phyloP scores from a whole-genome alignment of 2,329 filamentous ascomycete species.

The Xylaria arbuscula region DNA sequence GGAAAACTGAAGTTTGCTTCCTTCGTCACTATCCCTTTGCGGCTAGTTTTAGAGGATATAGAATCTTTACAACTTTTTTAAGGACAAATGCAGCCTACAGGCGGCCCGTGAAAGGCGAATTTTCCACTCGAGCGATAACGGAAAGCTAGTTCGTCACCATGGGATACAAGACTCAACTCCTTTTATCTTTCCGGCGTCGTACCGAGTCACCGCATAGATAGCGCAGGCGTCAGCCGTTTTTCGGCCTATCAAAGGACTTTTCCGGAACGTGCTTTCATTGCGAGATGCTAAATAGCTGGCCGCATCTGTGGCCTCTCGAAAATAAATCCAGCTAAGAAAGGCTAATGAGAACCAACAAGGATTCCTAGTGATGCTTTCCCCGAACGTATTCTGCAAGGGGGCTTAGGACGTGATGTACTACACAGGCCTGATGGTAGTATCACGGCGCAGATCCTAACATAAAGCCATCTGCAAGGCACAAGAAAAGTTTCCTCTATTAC shows the following conservation, averaged over 20 bases:
- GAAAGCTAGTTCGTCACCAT: neutral
- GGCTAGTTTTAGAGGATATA: neutral
- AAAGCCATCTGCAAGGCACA: neutral
- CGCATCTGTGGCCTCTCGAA: neutral
- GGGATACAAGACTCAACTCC: neutral
- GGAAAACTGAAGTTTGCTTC: neutral
- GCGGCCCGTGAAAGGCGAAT: neutral
- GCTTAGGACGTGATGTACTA: neutral
- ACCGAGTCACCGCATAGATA: conserved; percentile 16
- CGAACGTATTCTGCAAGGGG: neutral
- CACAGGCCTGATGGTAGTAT: neutral
- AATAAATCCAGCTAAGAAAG: neutral
- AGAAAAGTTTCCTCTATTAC: neutral
- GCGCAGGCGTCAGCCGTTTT: conserved; percentile 2
- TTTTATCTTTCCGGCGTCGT: neutral
- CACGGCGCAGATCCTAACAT: neutral
- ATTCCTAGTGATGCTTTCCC: neutral
- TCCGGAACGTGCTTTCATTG: neutral
- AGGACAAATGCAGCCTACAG: neutral
- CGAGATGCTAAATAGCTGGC: neutral
- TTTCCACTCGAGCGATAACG: neutral
- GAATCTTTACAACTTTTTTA: neutral
- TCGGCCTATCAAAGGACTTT: conserved; percentile 1
- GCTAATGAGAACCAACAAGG: neutral
- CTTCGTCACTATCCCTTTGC: neutral